phyloP scores from a whole-genome alignment of 1,284 basidiomycete genomes.

The Thecaphora thlaspeos region DNA sequence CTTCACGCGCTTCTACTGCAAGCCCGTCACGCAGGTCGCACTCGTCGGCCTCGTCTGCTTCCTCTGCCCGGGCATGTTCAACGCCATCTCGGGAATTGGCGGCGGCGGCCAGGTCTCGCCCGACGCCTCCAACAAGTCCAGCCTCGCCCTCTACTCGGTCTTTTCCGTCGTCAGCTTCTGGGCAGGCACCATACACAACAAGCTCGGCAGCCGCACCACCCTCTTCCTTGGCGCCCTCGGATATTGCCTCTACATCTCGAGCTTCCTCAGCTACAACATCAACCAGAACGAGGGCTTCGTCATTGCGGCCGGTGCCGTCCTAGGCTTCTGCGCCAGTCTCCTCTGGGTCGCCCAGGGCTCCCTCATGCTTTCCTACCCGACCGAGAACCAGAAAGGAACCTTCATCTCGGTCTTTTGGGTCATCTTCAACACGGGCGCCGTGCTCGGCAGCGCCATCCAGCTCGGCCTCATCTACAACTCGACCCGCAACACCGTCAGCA shows the following conservation, averaged over 20 bases:
- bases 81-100: constrained; percentile 63
- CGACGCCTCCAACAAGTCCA: constrained; percentile 24
- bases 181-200: constrained; percentile 68
- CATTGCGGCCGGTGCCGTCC: constrained; percentile 73
- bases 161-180: constrained; percentile 58
- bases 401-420: constrained; percentile 72
- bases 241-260: constrained; percentile 68
- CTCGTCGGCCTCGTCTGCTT: too few species aligned
- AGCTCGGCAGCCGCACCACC: constrained; percentile 71
- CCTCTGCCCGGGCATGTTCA: constrained; percentile 64
- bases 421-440: constrained; percentile 68
- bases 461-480: constrained; percentile 57
- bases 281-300: constrained; percentile 58
- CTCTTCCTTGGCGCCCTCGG: constrained; percentile 68
- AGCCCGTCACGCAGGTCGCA: too few species aligned
- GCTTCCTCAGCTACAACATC: constrained; percentile 63
- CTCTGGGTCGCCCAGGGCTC: constrained; percentile 69
- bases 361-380: constrained; percentile 79
- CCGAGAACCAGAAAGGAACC: constrained; percentile 68
- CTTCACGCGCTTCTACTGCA: too few species aligned
- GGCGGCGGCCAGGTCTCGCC: constrained; percentile 58
- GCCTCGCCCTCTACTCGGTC: constrained; percentile 46
- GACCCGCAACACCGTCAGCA: constrained; percentile 26
- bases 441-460: constrained; percentile 69
- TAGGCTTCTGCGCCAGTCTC: constrained; percentile 78